phyloP scores from a whole-genome alignment of 2,329 filamentous ascomycete genomes.

The Penicillium expansum region DNA sequence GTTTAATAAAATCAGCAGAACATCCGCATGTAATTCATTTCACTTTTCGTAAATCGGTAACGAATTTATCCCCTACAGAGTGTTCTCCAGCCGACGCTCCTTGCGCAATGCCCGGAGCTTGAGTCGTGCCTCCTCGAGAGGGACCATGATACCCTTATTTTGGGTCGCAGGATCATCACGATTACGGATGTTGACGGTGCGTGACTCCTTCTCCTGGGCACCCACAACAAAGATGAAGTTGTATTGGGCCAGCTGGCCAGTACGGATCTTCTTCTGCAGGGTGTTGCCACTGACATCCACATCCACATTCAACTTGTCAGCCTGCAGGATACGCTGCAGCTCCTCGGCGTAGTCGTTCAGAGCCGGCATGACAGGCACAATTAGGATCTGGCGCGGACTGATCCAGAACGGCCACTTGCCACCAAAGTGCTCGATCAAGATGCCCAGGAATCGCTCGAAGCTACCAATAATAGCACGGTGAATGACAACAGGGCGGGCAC shows the following conservation, averaged over 20 bases:
- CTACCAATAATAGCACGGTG: conserved; percentile 52
- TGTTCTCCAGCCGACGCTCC: conserved; percentile 45
- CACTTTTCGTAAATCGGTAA: conserved; percentile 16
- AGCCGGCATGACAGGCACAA: conserved; percentile 51
- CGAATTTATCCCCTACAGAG: conserved; percentile 29
- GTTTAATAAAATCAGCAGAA: conserved; percentile 4
- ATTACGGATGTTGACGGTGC: conserved; percentile 63
- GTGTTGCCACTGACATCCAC: conserved; percentile 51
- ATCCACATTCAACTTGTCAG: conserved; percentile 48
- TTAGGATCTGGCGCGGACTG: conserved; percentile 50
- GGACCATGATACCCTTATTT: conserved; percentile 60
- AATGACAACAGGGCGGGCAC: conserved; percentile 52
- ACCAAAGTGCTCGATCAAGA: conserved; percentile 51
- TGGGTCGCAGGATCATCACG: conserved; percentile 62
- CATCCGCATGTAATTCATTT: conserved; percentile 14
- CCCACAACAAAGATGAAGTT: conserved; percentile 61
- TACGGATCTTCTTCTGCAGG: conserved; percentile 53
- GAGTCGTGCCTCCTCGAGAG: conserved; percentile 57
- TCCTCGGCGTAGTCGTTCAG: conserved; percentile 51
- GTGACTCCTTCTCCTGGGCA: conserved; percentile 58
- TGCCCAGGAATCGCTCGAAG: conserved; percentile 53
- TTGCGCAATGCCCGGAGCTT: conserved; percentile 51
- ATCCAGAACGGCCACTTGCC: conserved; percentile 56
- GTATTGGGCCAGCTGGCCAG: conserved; percentile 48
- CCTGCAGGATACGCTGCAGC: conserved; percentile 45